Evolutionary conservation across 106 monocot genomes (phyloP), one percentile per base, ranked within the genome.

Genomic region (Dendrobium chrysotoxum): DNA sequence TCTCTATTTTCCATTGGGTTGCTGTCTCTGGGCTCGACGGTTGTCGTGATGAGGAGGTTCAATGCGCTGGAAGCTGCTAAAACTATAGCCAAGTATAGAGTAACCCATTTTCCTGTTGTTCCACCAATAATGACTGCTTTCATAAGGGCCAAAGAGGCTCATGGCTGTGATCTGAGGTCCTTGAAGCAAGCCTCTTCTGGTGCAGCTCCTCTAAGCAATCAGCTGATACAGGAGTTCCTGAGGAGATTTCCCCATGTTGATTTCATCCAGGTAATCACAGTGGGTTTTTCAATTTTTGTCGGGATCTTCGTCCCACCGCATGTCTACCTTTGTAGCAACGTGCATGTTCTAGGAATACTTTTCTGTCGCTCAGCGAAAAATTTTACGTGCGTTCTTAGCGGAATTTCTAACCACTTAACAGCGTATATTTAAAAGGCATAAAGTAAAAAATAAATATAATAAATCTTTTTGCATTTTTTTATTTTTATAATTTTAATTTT

Each of bases 11-110:
- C 83, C 11, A 81, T 88, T 5, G 95, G 93, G 11, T 83, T 92
- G 23, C 80, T 91, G 5, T 85, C 87, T 15, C 64, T 92, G 75
- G 95, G 95, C 0, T 71, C 92, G 0, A 85, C 15, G 20, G 79
- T 95, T 15, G 89, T 95, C 58, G 91, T 91, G 5, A 89, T 95
- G 89, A 86, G 79, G 82, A 89, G 85, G 75, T 95, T 93, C 39
- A 82, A 84, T 40, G 79, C 68, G 23, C 85, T 78, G 26, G 91
- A 78, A 38, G 90, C 85, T 0, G 72, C 82, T 3, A 87, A 64
- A 41, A 84, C 86, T 6, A 89, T 95, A 7, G 84, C 84, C 13
- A 81, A 25, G 66, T 89, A 80, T 18, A 75, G 80, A 68, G 87
- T 92, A 40, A 95, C 95, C 2, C 95, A 95, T 55, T 83, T 92